phyloP scores from a whole-genome alignment of 2,329 filamentous ascomycete genomes.

The Calonectria pseudoturangicola region DNA sequence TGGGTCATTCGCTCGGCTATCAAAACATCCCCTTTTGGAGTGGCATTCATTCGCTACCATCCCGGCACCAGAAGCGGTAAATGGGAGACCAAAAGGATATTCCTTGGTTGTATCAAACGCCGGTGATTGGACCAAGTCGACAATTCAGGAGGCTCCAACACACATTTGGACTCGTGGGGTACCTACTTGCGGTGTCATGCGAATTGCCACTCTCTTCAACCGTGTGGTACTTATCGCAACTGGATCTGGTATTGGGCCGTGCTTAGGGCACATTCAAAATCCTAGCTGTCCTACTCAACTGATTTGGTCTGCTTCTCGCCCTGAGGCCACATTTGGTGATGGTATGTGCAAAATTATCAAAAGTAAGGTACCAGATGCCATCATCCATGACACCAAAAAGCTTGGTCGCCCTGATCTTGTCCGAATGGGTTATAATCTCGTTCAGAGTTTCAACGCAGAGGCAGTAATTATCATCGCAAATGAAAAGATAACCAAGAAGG shows the following conservation, averaged over 20 bases:
- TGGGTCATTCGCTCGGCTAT: constrained; percentile 70
- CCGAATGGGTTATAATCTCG: constrained; percentile 70
- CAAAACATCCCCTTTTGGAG: constrained; percentile 79
- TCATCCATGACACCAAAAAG: constrained; percentile 80
- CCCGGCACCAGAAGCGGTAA: constrained; percentile 69
- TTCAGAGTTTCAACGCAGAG: constrained; percentile 75
- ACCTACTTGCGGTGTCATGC: constrained; percentile 80
- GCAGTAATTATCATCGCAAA: constrained; percentile 85
- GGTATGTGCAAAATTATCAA: constrained; percentile 73
- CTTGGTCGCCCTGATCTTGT: constrained; percentile 76
- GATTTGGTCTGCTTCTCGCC: constrained; percentile 80
- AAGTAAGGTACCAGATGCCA: constrained; percentile 74
- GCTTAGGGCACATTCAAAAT: constrained; percentile 75
- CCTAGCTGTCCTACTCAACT: constrained; percentile 73
- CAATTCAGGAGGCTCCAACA: constrained; percentile 76
- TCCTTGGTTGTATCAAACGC: constrained; percentile 82
- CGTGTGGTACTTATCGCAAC: constrained; percentile 81
- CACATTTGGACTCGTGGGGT: constrained; percentile 81
- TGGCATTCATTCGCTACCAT: constrained; percentile 87
- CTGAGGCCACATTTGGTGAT: constrained; percentile 77
- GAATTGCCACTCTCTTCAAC: constrained; percentile 79
- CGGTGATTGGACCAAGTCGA: constrained; percentile 82
- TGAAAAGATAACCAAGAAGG: constrained; percentile 77
- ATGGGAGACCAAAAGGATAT: constrained; percentile 67
- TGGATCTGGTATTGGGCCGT: constrained; percentile 83